Conservation (phyloP, 202 grass and related monocot genomes). For the Carex arenaria region DNA sequence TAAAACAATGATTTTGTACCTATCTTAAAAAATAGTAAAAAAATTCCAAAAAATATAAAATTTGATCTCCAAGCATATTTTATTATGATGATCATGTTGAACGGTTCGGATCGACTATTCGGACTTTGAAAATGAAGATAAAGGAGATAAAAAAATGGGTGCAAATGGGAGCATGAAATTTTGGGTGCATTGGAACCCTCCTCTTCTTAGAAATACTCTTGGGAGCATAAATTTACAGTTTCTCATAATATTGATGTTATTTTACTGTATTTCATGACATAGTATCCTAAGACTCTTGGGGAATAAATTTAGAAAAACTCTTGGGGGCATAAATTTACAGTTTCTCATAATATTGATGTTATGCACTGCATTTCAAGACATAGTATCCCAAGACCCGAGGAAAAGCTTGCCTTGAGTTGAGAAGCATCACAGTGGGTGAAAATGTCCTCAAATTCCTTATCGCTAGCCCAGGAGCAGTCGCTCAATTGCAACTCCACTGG, state of each 20-base stretch:
- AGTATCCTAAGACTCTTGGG: no score
- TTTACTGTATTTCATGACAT: no score
- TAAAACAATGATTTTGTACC: no score
- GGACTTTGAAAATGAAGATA: no score
- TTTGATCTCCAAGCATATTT: no score
- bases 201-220: neutral
- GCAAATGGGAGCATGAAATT: no score
- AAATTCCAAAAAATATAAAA: no score
- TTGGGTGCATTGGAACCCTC: no score
- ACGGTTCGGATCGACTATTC: no score
- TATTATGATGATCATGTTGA: no score
- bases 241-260: neutral
- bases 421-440: slow-evolving; percentile 52
- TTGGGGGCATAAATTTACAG: neutral
- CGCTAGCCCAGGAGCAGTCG: slow-evolving; percentile 86
- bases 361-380: neutral
- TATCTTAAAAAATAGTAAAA: no score
- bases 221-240: neutral
- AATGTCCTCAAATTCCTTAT: slow-evolving; percentile 53
- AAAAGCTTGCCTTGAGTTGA: slow-evolving; percentile 47
- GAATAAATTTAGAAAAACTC: neutral
- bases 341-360: neutral
- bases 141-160: no score
- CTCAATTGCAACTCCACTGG: slow-evolving; percentile 47
- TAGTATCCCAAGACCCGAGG: neutral